phyloP scores from a whole-genome alignment of 2,329 filamentous ascomycete species.

The Fusarium sterilihyphosum region DNA sequence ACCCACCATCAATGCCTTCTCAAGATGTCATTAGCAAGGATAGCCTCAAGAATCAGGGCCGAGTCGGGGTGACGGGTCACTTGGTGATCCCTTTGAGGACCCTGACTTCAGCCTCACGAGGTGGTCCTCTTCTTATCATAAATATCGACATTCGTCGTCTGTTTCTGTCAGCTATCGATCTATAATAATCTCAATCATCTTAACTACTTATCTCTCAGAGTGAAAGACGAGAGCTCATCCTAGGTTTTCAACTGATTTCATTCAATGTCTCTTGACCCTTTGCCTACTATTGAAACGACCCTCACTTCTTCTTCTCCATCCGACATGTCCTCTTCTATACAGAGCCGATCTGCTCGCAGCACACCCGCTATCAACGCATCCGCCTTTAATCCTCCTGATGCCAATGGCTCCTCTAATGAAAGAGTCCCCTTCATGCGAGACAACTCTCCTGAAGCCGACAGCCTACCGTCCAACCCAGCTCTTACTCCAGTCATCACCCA shows the following conservation, averaged over 20 bases:
- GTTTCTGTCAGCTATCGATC: background rate
- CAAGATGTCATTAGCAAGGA: conserved; percentile 41
- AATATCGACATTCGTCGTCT: conserved; percentile 33
- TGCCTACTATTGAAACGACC: conserved; percentile 28
- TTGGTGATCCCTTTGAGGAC: conserved; percentile 8
- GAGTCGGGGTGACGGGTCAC: conserved; percentile 19
- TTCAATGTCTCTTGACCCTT: conserved; percentile 26
- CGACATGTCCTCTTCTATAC: conserved; percentile 36
- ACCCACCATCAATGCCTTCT: conserved; percentile 24
- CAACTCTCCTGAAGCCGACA: conserved; percentile 11
- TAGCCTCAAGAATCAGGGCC: conserved; percentile 32
- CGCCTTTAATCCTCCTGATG: conserved; percentile 35
- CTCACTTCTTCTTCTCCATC: conserved; percentile 19
- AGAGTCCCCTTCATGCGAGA: conserved; percentile 23
- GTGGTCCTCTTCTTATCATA: conserved; percentile 11
- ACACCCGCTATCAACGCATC: conserved; percentile 34
- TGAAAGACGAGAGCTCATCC: conserved; percentile 6
- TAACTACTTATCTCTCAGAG: background rate
- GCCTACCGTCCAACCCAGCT: conserved; percentile 10
- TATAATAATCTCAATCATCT: background rate
- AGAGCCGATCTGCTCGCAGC: conserved; percentile 38
- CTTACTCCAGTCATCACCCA: conserved; percentile 19
- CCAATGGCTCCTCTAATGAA: conserved; percentile 16
- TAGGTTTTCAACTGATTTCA: background rate
- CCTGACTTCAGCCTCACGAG: conserved; percentile 13